Evolutionary conservation across 169 alveolate species (phyloP).

Genomic region (Plasmodium coatneyi): DNA sequence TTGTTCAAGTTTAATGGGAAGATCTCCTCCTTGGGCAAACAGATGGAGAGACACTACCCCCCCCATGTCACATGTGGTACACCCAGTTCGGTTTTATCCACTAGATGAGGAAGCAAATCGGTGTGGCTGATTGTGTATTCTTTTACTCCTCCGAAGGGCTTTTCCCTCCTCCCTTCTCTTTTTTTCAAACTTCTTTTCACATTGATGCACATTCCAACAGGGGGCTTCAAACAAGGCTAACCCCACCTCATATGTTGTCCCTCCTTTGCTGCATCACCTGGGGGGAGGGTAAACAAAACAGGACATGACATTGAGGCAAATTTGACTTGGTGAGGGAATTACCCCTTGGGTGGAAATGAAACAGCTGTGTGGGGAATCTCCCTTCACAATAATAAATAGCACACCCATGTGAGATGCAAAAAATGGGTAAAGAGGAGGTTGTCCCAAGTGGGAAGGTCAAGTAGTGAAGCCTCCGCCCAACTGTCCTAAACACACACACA

Average conservation of each 20-base stretch:
- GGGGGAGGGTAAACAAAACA: neutral
- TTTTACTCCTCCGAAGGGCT: neutral
- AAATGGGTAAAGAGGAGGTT: neutral
- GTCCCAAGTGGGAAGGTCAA: neutral
- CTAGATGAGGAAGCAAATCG: neutral
- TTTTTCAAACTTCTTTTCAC: neutral
- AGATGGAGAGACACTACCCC: neutral
- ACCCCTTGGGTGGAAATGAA: neutral
- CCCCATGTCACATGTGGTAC: neutral
- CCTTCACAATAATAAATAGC: neutral
- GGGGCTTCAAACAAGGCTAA: neutral
- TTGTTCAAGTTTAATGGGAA: neutral
- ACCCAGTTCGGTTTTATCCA: neutral
- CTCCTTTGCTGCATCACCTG: neutral
- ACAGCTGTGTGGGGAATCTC: neutral
- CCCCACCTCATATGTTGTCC: neutral
- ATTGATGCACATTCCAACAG: neutral
- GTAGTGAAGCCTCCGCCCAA: neutral
- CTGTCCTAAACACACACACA: neutral
- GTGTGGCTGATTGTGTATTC: neutral
- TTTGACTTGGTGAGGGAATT: neutral
- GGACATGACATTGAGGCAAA: neutral
- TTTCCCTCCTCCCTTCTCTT: neutral
- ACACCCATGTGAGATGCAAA: neutral
- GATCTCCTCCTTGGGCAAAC: neutral